Evolutionary conservation across 1,284 basidiomycete genomes (phyloP).

Genomic region (Tremellales sp.): DNA sequence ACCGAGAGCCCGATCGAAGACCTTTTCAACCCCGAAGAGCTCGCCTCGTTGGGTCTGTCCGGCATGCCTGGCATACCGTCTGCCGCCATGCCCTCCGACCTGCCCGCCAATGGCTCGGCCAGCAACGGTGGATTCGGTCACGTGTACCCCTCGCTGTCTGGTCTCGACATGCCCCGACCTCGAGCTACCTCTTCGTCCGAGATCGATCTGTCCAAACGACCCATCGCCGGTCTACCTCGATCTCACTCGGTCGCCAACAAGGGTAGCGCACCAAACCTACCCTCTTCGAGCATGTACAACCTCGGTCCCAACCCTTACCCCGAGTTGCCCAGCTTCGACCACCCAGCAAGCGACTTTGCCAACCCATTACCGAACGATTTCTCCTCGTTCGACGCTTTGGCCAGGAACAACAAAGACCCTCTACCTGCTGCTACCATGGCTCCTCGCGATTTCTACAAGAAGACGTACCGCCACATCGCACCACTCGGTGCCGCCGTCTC

Average conservation of each 20-base stretch:
- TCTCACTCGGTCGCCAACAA: constrained; percentile 7
- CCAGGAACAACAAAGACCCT: constrained; percentile 21
- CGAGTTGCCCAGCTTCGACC: constrained; percentile 10
- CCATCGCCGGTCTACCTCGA: constrained; percentile 27
- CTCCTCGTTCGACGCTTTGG: constrained; percentile 39
- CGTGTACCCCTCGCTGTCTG: constrained; percentile 39
- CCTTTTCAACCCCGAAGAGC: constrained; percentile 46
- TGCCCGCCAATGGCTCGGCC: background rate
- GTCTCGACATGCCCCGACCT: constrained; percentile 17
- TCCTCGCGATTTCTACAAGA: constrained; percentile 42
- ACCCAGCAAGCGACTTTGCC: constrained; percentile 6
- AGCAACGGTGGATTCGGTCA: constrained; percentile 24
- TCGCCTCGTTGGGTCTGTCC: constrained; percentile 47
- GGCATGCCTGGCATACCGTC: constrained; percentile 47
- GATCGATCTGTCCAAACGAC: constrained; percentile 19
- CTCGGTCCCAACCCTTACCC: constrained; percentile 15
- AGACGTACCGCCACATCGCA: constrained; percentile 43
- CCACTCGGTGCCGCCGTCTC: constrained; percentile 41
- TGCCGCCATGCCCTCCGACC: constrained; percentile 2
- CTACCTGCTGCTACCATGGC: constrained; percentile 31
- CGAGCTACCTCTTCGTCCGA: constrained; percentile 17
- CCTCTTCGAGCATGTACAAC: background rate
- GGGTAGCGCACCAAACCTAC: background rate
- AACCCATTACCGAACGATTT: constrained; percentile 1
- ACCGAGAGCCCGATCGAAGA: constrained; percentile 44